These are phyloP conservation scores for Xylaria sp. DNA, from an alignment of 2,329 filamentous ascomycete species.

Conservation along the genomic window DNA sequence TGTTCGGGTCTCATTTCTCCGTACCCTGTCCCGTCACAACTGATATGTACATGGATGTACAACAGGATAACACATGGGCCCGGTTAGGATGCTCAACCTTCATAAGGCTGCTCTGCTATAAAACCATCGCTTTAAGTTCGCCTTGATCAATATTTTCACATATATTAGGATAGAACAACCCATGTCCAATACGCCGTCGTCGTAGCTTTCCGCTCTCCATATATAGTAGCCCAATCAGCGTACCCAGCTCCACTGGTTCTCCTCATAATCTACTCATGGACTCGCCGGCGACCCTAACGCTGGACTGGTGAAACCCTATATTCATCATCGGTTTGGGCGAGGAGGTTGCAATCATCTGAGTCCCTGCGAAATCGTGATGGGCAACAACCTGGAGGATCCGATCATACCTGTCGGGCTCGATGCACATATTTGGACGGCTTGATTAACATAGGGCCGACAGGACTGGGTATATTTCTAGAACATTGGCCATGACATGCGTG, in stretches of 20 bases:
- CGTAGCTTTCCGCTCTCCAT: too few relatives aligned
- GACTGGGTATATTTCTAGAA: slow-evolving; percentile 20
- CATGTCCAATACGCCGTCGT: too few relatives aligned
- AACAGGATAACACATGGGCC: not conserved
- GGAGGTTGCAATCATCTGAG: not conserved
- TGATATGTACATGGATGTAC: slow-evolving; percentile 2
- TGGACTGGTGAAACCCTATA: not conserved
- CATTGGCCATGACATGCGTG: slow-evolving; percentile 19
- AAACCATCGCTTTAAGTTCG: not conserved
- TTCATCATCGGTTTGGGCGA: not conserved
- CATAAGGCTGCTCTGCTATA: not conserved
- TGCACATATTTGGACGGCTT: not conserved
- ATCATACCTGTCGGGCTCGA: too few relatives aligned
- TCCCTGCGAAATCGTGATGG: not conserved
- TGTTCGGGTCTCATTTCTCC: slow-evolving; percentile 25
- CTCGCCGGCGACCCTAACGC: not conserved
- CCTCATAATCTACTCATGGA: not conserved
- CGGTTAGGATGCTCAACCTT: too few relatives aligned
- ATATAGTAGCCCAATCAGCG: too few relatives aligned
- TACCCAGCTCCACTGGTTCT: not conserved
- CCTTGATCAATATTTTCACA: not conserved
- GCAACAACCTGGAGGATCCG: too few relatives aligned
- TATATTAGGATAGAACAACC: too few relatives aligned
- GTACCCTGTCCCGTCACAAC: slow-evolving; percentile 10
- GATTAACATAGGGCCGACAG: slow-evolving; percentile 4